Evolutionary conservation across 192 early-diverging fungal genomes (phyloP).

Genomic region (Thamnidium elegans): DNA sequence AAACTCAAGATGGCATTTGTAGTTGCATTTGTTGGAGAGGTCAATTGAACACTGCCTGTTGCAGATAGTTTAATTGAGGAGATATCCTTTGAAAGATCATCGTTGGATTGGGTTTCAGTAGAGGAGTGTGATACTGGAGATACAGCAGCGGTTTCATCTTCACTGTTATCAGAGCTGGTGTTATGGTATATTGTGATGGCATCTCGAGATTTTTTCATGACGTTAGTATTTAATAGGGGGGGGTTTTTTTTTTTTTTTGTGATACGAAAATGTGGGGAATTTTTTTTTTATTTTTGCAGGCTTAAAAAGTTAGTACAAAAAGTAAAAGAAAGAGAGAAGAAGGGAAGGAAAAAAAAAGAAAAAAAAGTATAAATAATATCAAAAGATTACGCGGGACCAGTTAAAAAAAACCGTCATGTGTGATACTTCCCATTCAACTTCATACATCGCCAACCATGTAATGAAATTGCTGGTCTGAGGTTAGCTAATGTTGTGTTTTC

Average conservation of each 20-base stretch:
- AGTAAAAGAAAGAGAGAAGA: background rate
- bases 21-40: background rate
- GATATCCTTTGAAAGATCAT: background rate
- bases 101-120: too few species aligned
- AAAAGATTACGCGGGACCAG: slow-evolving; percentile 1
- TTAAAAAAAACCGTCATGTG: slow-evolving; percentile 10
- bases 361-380: background rate
- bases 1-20: background rate
- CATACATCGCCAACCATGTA: background rate
- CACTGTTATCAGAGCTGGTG: slow-evolving; percentile 1
- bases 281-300: background rate
- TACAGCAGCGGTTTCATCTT: background rate
- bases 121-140: too few species aligned
- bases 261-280: background rate
- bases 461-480: slow-evolving; percentile 15
- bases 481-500: slow-evolving; percentile 6
- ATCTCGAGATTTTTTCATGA: background rate
- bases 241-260: background rate
- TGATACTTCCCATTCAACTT: background rate
- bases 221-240: background rate
- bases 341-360: background rate
- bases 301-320: too few species aligned
- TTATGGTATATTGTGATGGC: background rate
- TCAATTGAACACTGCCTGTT: slow-evolving; percentile 1
- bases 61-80: background rate